Evolutionary conservation across 1,284 basidiomycete species (phyloP).

Genomic region (Trichosporon sp.): DNA sequence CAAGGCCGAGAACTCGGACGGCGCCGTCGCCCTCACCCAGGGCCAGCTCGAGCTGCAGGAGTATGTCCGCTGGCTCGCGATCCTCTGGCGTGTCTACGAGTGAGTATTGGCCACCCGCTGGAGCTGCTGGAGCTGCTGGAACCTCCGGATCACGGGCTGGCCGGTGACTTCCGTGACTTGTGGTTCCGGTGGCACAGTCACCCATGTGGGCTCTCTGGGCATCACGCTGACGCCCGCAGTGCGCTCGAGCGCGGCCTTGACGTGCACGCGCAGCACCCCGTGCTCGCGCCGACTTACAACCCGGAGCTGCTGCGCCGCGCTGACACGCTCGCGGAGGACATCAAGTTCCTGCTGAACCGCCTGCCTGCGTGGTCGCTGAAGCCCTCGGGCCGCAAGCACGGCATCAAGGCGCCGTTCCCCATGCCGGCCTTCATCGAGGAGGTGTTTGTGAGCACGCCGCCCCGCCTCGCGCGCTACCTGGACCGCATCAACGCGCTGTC

Average conservation of each 20-base stretch:
- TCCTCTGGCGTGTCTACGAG: constrained; percentile 75
- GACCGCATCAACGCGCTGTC: constrained; percentile 53
- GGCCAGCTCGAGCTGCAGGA: constrained; percentile 62
- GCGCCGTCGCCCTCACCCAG: constrained; percentile 59
- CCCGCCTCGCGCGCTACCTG: constrained; percentile 57
- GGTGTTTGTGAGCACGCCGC: constrained; percentile 53
- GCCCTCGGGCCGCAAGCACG: constrained; percentile 29
- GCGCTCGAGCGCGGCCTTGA: constrained; percentile 64
- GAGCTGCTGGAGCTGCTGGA: no score
- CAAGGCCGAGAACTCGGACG: constrained; percentile 59
- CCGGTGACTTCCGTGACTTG: not conserved
- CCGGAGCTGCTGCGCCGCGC: constrained; percentile 63
- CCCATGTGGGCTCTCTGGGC: not conserved
- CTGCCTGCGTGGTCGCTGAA: constrained; percentile 46
- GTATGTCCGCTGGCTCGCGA: constrained; percentile 66
- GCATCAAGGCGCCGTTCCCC: constrained; percentile 54
- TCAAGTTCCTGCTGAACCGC: constrained; percentile 58
- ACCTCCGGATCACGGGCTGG: not conserved
- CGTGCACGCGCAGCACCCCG: constrained; percentile 59
- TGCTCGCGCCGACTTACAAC: constrained; percentile 66
- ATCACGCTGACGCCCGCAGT: constrained; percentile 42
- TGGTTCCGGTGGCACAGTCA: not conserved
- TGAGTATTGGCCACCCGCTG: constrained; percentile 50
- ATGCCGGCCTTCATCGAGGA: constrained; percentile 46
- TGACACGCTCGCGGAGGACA: constrained; percentile 60